phyloP scores from a whole-genome alignment of 257 asterid genomes.

The Mentha longifolia region DNA sequence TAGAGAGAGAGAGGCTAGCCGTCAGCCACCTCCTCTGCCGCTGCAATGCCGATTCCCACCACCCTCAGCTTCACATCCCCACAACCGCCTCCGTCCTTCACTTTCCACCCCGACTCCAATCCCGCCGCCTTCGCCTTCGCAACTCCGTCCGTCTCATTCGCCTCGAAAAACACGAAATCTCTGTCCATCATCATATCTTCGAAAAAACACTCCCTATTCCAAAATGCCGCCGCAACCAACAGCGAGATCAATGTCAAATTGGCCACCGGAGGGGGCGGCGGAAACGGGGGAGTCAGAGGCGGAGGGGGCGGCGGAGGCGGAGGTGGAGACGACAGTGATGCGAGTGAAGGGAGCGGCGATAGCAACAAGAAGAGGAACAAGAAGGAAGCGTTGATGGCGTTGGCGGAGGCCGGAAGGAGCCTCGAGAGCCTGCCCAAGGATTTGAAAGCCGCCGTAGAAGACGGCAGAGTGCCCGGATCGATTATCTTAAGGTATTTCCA shows the following conservation, averaged over 20 bases:
- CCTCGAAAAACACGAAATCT: slow-evolving; percentile 18
- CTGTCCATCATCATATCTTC: slow-evolving; percentile 28
- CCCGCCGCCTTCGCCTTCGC: slow-evolving; percentile 17
- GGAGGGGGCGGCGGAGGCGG: slow-evolving; percentile 62
- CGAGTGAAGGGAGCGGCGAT: slow-evolving; percentile 43
- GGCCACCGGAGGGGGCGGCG: slow-evolving; percentile 37
- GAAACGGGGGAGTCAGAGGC: slow-evolving; percentile 32
- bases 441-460: slow-evolving; percentile 73
- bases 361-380: slow-evolving; percentile 48
- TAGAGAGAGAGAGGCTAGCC: slow-evolving; percentile 10
- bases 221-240: slow-evolving; percentile 38
- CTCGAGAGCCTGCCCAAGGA: slow-evolving; percentile 86
- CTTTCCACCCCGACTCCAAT: slow-evolving; percentile 32
- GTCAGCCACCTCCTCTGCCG: slow-evolving; percentile 21
- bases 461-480: slow-evolving; percentile 77
- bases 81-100: slow-evolving; percentile 30
- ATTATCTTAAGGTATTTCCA: slow-evolving; percentile 65
- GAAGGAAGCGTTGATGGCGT: slow-evolving; percentile 60
- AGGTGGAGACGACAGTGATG: slow-evolving; percentile 36
- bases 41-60: slow-evolving; percentile 47
- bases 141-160: slow-evolving; percentile 28
- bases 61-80: slow-evolving; percentile 34
- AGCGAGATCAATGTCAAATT: slow-evolving; percentile 36
- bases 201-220: slow-evolving; percentile 27
- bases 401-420: slow-evolving; percentile 73